These are phyloP conservation scores for Talaromyces sp. DNA, from an alignment of 2,329 filamentous ascomycete species.

Conservation along the genomic window DNA sequence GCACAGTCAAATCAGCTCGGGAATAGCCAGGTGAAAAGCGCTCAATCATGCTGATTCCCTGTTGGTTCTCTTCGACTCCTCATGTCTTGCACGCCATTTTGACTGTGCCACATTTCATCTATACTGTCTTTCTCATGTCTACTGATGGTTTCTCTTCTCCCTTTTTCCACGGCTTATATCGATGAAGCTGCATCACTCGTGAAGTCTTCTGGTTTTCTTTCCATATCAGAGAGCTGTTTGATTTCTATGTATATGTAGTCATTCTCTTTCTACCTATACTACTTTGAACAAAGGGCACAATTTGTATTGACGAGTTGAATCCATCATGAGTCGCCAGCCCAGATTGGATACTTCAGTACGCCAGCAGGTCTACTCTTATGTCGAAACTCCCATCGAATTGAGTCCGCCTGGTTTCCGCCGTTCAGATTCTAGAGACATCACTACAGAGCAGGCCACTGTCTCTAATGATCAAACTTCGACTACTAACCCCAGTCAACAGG, in stretches of 20 bases:
- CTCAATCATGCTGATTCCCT: not conserved
- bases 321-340: slow-evolving; percentile 15
- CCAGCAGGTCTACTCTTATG: slow-evolving; percentile 24
- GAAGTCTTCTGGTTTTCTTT: not conserved
- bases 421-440: not conserved
- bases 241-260: not conserved
- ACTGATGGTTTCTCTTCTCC: not conserved
- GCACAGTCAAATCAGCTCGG: not conserved
- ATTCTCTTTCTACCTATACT: not conserved
- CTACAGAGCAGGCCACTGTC: not conserved
- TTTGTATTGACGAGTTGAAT: not conserved
- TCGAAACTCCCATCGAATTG: slow-evolving; percentile 26
- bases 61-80: not conserved
- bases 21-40: not conserved
- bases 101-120: slow-evolving; percentile 3
- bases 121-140: not conserved
- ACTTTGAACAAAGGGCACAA: not conserved
- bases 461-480: not conserved
- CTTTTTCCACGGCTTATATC: not conserved
- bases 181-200: not conserved
- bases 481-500: not conserved
- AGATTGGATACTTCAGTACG: slow-evolving; percentile 22
- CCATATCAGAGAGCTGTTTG: not conserved
- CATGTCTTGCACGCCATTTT: not conserved
- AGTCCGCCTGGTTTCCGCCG: slow-evolving; percentile 13